Evolutionary conservation across 306 rosid genomes (phyloP).

Genomic region (Glycine tomentella): DNA sequence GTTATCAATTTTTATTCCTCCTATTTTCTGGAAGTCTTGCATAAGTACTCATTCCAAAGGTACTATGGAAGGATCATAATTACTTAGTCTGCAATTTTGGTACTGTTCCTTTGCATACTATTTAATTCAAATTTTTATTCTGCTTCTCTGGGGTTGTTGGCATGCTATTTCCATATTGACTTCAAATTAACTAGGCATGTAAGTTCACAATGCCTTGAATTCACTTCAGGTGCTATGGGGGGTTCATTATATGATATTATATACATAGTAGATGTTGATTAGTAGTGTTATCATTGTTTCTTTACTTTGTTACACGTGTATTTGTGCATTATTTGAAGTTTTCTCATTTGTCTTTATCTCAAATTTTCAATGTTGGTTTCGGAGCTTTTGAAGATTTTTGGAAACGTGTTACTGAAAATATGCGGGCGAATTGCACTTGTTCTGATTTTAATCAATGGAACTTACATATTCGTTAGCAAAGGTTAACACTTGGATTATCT

Average conservation of each 20-base stretch:
- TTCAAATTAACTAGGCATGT: background rate
- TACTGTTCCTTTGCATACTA: background rate
- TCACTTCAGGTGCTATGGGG: conserved; percentile 24
- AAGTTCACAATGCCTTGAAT: conserved; percentile 18
- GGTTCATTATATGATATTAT: conserved; percentile 2
- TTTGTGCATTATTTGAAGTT: background rate
- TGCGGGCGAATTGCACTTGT: background rate
- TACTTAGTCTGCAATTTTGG: background rate
- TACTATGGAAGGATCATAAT: background rate
- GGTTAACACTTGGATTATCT: background rate
- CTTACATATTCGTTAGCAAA: background rate
- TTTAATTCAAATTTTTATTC: conserved; percentile 13
- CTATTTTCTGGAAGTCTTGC: background rate
- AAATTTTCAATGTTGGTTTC: conserved; percentile 1
- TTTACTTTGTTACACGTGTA: background rate
- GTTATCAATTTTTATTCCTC: conserved; percentile 16
- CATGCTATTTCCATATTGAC: conserved; percentile 28
- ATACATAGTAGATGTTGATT: conserved; percentile 13
- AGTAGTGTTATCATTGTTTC: background rate
- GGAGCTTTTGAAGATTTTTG: background rate
- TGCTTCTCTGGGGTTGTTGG: conserved; percentile 20
- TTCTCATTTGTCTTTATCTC: conserved; percentile 5
- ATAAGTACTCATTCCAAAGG: background rate
- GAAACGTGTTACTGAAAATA: background rate
- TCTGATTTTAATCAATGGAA: background rate